Conservation (phyloP, 2,329 filamentous ascomycete genomes). For the Aspergillus pseudotamarii region DNA sequence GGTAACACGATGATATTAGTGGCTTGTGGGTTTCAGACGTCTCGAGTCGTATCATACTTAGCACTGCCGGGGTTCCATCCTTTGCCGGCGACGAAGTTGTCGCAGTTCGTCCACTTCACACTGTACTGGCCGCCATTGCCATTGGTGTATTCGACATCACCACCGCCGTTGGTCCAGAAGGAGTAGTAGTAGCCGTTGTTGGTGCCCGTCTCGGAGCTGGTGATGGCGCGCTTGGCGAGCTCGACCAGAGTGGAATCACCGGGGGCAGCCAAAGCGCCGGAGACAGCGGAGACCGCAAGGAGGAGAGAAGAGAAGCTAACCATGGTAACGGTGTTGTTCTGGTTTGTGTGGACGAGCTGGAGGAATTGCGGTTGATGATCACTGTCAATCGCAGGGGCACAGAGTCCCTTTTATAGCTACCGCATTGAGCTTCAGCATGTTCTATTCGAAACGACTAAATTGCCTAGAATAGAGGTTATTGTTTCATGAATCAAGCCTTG, state of each 20-base stretch:
- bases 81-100: conserved; percentile 62
- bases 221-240: conserved; percentile 16
- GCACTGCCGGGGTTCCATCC: conserved; percentile 59
- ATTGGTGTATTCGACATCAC: conserved; percentile 52
- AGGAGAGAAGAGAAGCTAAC: conserved; percentile 17
- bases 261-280: conserved; percentile 13
- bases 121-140: conserved; percentile 49
- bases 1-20: not conserved
- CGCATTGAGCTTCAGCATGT: not conserved
- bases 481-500: not conserved
- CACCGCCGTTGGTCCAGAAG: conserved; percentile 53
- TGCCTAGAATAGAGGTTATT: not conserved
- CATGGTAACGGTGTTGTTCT: conserved; percentile 6
- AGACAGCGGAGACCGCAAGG: conserved; percentile 12
- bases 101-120: conserved; percentile 50
- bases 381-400: not conserved
- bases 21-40: not conserved
- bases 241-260: conserved; percentile 1
- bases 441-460: not conserved
- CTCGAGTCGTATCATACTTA: conserved; percentile 40
- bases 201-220: conserved; percentile 27
- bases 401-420: not conserved
- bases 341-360: too few species aligned
- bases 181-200: conserved; percentile 54
- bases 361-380: not conserved